Evolutionary conservation across 352 stramenopile genomes (phyloP).

Genomic region (Globisporangium barbulae): DNA sequence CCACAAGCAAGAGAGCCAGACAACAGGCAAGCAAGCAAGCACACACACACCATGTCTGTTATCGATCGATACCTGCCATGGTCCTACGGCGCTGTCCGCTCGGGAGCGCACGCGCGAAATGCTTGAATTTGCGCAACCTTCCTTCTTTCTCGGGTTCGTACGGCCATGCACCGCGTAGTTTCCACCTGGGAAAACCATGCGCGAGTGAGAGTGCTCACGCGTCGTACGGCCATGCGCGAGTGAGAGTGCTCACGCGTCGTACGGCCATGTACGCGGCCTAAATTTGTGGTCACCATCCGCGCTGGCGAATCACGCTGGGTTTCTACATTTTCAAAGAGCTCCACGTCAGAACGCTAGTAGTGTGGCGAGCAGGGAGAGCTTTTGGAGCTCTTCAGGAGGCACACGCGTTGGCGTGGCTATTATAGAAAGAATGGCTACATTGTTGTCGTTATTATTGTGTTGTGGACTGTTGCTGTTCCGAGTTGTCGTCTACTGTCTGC

Average conservation of each 20-base stretch:
- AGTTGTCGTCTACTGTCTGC: no score
- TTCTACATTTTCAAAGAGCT: no score
- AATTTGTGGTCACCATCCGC: neutral
- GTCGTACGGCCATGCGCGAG: slow-evolving; percentile 1
- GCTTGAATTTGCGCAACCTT: slow-evolving; percentile 2
- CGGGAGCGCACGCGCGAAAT: neutral
- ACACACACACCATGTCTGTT: neutral
- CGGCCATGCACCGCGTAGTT: neutral
- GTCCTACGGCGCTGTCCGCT: neutral
- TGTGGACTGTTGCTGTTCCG: no score
- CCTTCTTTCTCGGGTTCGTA: neutral
- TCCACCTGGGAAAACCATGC: neutral
- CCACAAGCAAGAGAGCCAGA: neutral
- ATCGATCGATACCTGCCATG: neutral
- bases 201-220: neutral
- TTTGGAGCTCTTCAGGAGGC: no score
- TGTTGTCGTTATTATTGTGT: no score
- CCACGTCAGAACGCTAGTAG: no score
- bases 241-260: neutral
- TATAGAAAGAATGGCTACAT: no score
- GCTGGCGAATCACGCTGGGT: no score
- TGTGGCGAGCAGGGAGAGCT: no score
- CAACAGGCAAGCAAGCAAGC: neutral
- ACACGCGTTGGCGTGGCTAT: no score
- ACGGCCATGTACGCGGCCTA: slow-evolving; percentile 2